Percentiles rank a stretch among this genome's conserved stretches.
These are phyloP conservation scores for Neurospora crassa DNA, from an alignment of 2,329 filamentous ascomycete genomes.

Conservation along the genomic window DNA sequence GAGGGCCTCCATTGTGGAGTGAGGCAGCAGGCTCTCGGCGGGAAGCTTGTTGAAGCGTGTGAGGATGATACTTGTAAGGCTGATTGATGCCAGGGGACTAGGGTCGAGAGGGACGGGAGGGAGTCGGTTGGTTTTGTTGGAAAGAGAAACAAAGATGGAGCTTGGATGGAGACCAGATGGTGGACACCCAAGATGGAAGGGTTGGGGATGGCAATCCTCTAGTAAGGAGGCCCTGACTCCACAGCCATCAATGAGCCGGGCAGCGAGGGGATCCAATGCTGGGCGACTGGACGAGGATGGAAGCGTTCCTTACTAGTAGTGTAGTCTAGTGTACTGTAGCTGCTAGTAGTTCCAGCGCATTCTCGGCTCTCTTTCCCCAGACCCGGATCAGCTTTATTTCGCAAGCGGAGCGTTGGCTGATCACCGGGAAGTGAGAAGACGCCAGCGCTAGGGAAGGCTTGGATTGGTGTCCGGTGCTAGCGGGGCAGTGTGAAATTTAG, in stretches of 20 bases:
- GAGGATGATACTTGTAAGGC: not conserved
- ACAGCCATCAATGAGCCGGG: not conserved
- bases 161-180: not conserved
- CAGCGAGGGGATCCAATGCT: not conserved
- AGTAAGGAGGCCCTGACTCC: not conserved
- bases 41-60: not conserved
- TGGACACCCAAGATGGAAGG: not conserved
- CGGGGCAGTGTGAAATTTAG: not conserved
- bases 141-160: not conserved
- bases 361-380: not conserved
- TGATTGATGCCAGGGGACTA: not conserved
- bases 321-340: no score
- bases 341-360: not conserved
- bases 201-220: not conserved
- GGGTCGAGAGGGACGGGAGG: not conserved
- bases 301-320: constrained; percentile 2
- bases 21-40: not conserved
- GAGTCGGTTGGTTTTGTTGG: not conserved
- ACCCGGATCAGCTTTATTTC: not conserved
- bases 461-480: not conserved
- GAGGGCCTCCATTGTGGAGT: not conserved
- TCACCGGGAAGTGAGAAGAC: not conserved
- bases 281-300: not conserved
- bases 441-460: not conserved
- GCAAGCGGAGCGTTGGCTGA: not conserved